Evolutionary conservation across 345 rosid genomes (phyloP), one percentile per base, ranked within the genome.

Genomic region (Diplotaxis tenuifolia): DNA sequence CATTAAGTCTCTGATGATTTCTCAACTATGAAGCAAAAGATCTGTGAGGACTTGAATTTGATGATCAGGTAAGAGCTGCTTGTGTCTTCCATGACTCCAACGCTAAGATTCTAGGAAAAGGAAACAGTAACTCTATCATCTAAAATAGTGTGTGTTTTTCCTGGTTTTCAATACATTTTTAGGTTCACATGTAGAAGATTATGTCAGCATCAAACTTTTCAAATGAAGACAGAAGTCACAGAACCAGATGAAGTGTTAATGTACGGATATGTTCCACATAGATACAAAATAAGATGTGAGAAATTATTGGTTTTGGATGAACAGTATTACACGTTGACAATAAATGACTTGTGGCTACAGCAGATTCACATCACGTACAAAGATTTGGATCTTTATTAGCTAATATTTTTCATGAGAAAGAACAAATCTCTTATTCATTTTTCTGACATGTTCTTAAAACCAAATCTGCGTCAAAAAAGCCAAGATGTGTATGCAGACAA

Each of bases 61-160:
- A 82, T 73, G 65, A 74, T 75, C 84, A 70, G 66, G 71, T 71
- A 68, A 62, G 81, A 76, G 57, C 70, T 75, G 78, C 83, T 81
- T 74, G 60, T 60, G 60, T 52, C 20, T 52, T 71, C 84, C 81
- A 77, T 80, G 73, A 68, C 72, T 64, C 69, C 78, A 23, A 64
- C 9, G 53, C 28, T 64, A 42, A 45, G 65, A 42, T 63, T 42
- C 7, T 28, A 70, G 5, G 71, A 76, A 70, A 76, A 31, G 36
- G 58, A 40, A 53, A 69, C 70, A 75, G 70, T 40, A 7, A 21
- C 4, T 20, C 28, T 34, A 68, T 68, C 47, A 21, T 60, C 16
- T 20, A 68, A 61, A 52, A 19, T 31, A 53, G 56, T 31, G 50
- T 36, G 10, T 38, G 5, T 12, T 7, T 19, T 54, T 63, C 75